Evolutionary conservation across 345 rosid genomes (phyloP).

Genomic region (Euphorbia peplus): DNA sequence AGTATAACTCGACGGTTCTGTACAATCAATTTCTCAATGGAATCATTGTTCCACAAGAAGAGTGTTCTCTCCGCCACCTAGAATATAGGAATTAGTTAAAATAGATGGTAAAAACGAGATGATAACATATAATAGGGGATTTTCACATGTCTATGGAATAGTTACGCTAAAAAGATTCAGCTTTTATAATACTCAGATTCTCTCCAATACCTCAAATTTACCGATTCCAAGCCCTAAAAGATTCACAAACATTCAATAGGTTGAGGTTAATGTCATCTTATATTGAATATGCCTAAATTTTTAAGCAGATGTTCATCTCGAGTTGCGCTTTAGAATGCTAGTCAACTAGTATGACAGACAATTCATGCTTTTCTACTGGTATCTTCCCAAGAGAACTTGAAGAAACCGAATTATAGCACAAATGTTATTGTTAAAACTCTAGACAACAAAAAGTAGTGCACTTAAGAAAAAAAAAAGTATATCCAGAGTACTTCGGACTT

Average conservation of each 20-base stretch:
- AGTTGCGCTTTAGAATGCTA: too few relatives aligned
- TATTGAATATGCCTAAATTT: not conserved
- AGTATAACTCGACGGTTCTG: slow-evolving; percentile 22
- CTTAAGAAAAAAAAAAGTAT: too few relatives aligned
- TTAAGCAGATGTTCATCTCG: not conserved
- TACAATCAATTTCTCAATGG: slow-evolving; percentile 22
- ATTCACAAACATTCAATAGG: not conserved
- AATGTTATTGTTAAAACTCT: not conserved
- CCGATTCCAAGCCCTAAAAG: not conserved
- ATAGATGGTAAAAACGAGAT: not conserved
- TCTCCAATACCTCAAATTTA: not conserved
- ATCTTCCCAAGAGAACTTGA: not conserved
- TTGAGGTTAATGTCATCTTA: not conserved
- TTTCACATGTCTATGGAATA: too few relatives aligned
- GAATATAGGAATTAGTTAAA: slow-evolving; percentile 2
- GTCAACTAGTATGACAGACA: too few relatives aligned
- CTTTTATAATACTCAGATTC: not conserved
- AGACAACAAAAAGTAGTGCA: too few relatives aligned
- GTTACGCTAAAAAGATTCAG: not conserved
- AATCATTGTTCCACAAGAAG: slow-evolving; percentile 28
- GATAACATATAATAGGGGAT: not conserved
- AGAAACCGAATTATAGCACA: not conserved
- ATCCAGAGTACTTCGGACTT: too few relatives aligned
- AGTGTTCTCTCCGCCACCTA: slow-evolving; percentile 35
- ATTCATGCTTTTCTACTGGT: not conserved